phyloP scores from a whole-genome alignment of 768 basidiomycete genomes.

The Artomyces pyxidatus region DNA sequence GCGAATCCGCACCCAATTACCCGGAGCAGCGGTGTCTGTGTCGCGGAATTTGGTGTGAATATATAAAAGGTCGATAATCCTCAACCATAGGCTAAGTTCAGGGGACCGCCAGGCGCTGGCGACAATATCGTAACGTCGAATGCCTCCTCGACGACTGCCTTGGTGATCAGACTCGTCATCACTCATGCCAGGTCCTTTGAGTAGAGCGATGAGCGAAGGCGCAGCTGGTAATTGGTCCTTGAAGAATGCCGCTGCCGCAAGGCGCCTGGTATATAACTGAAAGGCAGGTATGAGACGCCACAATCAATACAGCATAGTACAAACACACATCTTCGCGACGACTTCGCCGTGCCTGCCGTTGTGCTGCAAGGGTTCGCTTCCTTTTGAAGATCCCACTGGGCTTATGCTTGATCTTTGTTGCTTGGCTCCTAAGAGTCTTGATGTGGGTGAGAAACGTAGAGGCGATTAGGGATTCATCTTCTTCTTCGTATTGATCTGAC shows the following conservation, averaged over 20 bases:
- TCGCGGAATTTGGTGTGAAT: neutral
- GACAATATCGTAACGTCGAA: neutral
- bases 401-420: neutral
- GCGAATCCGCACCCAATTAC: neutral
- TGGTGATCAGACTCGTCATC: neutral
- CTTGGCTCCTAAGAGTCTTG: neutral
- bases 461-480: neutral
- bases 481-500: neutral
- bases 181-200: neutral
- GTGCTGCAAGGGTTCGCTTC: too few relatives aligned
- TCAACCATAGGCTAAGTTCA: neutral
- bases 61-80: neutral
- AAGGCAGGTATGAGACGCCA: too few relatives aligned
- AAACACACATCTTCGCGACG: too few relatives aligned
- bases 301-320: too few relatives aligned
- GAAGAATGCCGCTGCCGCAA: too few relatives aligned
- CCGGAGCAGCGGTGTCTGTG: neutral
- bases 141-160: neutral
- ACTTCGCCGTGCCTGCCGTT: too few relatives aligned
- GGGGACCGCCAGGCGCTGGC: neutral
- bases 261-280: too few relatives aligned
- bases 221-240: too few relatives aligned
- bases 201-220: too few relatives aligned
- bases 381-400: too few relatives aligned
- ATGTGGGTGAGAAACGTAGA: neutral